phyloP scores from a whole-genome alignment of 1,284 basidiomycete genomes.

The Irpex sp. region DNA sequence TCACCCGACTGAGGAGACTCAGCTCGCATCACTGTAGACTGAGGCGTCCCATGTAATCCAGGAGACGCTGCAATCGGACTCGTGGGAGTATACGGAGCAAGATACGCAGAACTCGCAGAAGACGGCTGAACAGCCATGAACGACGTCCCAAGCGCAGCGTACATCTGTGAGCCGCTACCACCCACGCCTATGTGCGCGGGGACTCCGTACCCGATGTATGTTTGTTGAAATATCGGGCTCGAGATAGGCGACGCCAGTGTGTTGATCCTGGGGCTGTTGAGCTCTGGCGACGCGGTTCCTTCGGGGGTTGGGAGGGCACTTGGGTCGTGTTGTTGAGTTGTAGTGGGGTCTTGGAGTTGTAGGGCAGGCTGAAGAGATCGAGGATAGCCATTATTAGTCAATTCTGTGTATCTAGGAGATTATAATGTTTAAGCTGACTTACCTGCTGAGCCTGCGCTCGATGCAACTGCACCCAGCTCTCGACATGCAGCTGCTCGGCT shows the following conservation, averaged over 20 bases:
- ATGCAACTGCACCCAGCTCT: constrained; percentile 1
- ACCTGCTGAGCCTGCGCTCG: background rate
- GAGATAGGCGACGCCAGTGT: background rate
- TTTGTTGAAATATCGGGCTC: background rate
- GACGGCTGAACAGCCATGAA: background rate
- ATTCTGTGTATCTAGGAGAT: background rate
- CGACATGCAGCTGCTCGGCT: background rate
- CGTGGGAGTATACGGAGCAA: background rate
- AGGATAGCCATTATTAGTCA: background rate
- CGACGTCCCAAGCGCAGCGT: background rate
- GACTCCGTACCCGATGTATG: background rate
- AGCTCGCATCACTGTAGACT: background rate
- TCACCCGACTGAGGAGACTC: background rate
- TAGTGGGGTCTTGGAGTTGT: background rate
- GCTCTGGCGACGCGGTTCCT: background rate
- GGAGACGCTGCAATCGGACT: background rate
- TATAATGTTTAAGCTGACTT: background rate
- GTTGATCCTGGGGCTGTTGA: background rate
- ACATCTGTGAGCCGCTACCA: background rate
- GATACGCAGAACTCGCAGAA: background rate
- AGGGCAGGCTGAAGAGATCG: background rate
- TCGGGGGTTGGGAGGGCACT: constrained; percentile 10
- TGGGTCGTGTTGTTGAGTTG: background rate
- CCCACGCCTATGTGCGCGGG: background rate
- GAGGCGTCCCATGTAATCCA: background rate